Evolutionary conservation across 305 asterid species (phyloP).

Genomic region (Fraxinus sp.): DNA sequence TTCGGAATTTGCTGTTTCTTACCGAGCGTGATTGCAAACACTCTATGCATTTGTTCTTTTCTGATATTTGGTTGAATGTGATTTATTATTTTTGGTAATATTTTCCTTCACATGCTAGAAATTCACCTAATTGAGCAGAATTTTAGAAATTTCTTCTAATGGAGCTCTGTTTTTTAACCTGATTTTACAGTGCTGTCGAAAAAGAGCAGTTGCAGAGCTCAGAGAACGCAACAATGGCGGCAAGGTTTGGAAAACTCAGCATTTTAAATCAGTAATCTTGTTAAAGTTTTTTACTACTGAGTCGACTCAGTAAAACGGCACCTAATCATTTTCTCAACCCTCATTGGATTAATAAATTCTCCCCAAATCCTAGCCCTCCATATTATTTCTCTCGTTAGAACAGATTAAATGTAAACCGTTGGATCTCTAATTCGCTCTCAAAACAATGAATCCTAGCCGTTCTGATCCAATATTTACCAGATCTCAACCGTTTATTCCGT

Average conservation of each 20-base stretch:
- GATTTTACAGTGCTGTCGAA: constrained; percentile 31
- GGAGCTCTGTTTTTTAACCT: not conserved
- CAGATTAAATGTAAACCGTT: constrained; percentile 24
- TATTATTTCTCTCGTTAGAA: constrained; percentile 15
- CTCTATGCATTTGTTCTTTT: not conserved
- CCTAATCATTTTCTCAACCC: not conserved
- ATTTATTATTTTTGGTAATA: not conserved
- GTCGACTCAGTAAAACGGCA: constrained; percentile 13
- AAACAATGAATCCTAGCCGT: constrained; percentile 24
- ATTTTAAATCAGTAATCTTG: not conserved
- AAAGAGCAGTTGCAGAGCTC: constrained; percentile 42
- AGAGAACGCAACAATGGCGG: constrained; percentile 35
- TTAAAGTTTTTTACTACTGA: not conserved
- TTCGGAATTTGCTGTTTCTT: not conserved
- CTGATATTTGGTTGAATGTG: not conserved
- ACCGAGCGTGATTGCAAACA: not conserved
- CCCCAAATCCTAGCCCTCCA: constrained; percentile 26
- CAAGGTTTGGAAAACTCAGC: constrained; percentile 32
- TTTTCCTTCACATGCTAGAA: not conserved
- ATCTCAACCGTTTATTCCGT: constrained; percentile 29
- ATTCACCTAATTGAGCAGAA: constrained; percentile 1
- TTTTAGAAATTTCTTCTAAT: not conserved
- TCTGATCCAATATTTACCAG: not conserved
- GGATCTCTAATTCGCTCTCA: constrained; percentile 20
- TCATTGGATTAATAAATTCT: not conserved